Evolutionary conservation across 2,329 filamentous ascomycete species (phyloP), one percentile per base, ranked within the genome.

Genomic region (Tolypocladium nubicola): DNA sequence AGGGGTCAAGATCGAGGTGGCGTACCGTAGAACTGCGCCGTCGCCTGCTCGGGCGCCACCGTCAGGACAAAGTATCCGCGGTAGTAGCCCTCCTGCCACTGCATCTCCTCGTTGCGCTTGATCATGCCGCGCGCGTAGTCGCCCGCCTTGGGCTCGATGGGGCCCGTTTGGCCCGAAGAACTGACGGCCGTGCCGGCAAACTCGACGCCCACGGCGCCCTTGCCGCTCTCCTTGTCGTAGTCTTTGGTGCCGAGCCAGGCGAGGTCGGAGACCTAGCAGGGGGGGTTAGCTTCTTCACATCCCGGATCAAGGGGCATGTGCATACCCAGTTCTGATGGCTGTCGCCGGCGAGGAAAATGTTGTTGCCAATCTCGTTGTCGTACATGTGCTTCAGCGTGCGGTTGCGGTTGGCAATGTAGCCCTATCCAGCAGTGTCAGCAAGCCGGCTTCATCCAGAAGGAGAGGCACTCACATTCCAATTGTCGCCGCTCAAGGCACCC

Each of bases 31-130:
- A 79, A 90, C 14, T 76, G 75, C 0, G 86, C 86, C n/a, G 80
- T 74, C 2, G 87, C 76, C 50, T 79, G 72, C 13, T 85, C 75
- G 26, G 80, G 75, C 23, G 72, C 75, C 56, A 88, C 73, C 53
- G 79, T 77, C 45, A 90, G 73, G 65, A 87, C 80, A 62, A 84
- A 89, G 71, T 90, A 90, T 1, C 87, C 88, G 21, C 87, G 78
- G 69, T 89, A 90, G 68, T 87, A 90, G 9, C 84, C 69, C 58
- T 90, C 87, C 63, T 86, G 82, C 87, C 86, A 90, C 65, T 88
- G 84, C 52, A 90, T 73, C 68, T 87, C 84, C 0, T 75, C 71
- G 68, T 88, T 90, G 26, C 63, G 76, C 70, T 49, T 66, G 66
- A 61, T 76, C 73, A 39, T 80, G 71, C 61, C 66, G 68, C 63